phyloP scores from a whole-genome alignment of 2,329 filamentous ascomycete species.

The Calonectria fujianensis region DNA sequence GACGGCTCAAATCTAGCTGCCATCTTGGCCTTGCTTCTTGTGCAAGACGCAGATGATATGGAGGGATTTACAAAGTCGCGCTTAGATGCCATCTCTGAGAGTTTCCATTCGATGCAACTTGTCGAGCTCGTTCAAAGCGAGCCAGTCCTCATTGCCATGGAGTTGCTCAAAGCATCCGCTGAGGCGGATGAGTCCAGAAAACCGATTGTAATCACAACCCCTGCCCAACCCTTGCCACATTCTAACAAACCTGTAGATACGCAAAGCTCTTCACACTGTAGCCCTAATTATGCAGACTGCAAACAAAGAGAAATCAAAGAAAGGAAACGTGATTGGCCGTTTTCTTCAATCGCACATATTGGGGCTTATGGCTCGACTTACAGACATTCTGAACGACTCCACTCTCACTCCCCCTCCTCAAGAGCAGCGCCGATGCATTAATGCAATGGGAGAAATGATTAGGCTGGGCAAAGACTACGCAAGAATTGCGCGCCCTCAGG shows the following conservation, averaged over 20 bases:
- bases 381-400: conserved; percentile 84
- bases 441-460: conserved; percentile 92
- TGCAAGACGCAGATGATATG: conserved; percentile 73
- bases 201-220: conserved; percentile 69
- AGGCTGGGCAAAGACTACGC: conserved; percentile 83
- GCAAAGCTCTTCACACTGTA: conserved; percentile 69
- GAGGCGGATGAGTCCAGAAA: conserved; percentile 78
- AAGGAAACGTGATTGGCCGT: conserved; percentile 76
- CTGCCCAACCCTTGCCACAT: not conserved
- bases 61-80: conserved; percentile 81
- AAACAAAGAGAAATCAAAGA: conserved; percentile 68
- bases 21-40: conserved; percentile 75
- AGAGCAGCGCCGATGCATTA: conserved; percentile 86
- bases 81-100: conserved; percentile 80
- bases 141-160: conserved; percentile 84
- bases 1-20: conserved; percentile 74
- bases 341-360: conserved; percentile 91
- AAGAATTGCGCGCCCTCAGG: conserved; percentile 89
- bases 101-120: conserved; percentile 81
- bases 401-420: conserved; percentile 69
- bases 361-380: conserved; percentile 89
- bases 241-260: conserved; percentile 64
- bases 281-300: conserved; percentile 63
- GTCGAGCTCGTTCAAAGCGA: conserved; percentile 83
- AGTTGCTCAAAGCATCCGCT: conserved; percentile 87